A percentile compares a stretch with the other conserved stretches of the same genome.
phyloP scores from a whole-genome alignment of 2,329 filamentous ascomycete genomes.

The Coleophoma cylindrospora region DNA sequence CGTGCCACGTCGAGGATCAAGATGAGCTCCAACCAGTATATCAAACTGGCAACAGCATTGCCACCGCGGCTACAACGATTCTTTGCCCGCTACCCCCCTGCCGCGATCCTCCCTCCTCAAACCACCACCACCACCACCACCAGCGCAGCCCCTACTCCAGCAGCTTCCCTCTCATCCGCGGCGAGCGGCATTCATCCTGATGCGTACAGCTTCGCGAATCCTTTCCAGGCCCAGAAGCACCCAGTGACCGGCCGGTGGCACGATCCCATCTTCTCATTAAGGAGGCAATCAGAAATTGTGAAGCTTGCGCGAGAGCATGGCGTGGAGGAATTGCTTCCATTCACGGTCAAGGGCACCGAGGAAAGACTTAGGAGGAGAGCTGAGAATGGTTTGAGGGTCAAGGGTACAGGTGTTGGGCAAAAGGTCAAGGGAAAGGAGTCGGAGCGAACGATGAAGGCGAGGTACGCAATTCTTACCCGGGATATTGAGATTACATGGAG shows the following conservation, averaged over 20 bases:
- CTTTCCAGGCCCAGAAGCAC: slow-evolving; percentile 78
- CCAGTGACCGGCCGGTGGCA: slow-evolving; percentile 77
- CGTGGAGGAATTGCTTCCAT: slow-evolving; percentile 76
- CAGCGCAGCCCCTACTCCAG: slow-evolving; percentile 29
- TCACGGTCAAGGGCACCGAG: slow-evolving; percentile 70
- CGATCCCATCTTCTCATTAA: slow-evolving; percentile 74
- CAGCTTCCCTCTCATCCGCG: slow-evolving; percentile 26
- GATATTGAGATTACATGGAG: slow-evolving; percentile 15
- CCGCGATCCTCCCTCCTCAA: slow-evolving; percentile 43
- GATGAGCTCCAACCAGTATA: slow-evolving; percentile 17
- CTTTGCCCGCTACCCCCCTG: slow-evolving; percentile 84
- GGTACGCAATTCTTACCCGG: slow-evolving; percentile 41
- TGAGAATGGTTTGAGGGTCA: slow-evolving; percentile 77
- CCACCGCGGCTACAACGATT: slow-evolving; percentile 78
- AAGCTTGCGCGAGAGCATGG: slow-evolving; percentile 77
- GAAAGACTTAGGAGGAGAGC: slow-evolving; percentile 65
- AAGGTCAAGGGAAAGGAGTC: slow-evolving; percentile 92
- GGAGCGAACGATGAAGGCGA: slow-evolving; percentile 78
- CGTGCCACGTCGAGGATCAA: slow-evolving; percentile 10
- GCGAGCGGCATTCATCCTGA: slow-evolving; percentile 21
- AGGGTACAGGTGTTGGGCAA: slow-evolving; percentile 89
- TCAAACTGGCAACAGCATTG: slow-evolving; percentile 63
- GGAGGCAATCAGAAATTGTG: slow-evolving; percentile 85
- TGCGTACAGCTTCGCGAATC: slow-evolving; percentile 48
- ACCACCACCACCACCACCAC: slow-evolving; percentile 34